Conservation (phyloP, 164 flowering plant genomes). For the Liriodendron chinense region DNA sequence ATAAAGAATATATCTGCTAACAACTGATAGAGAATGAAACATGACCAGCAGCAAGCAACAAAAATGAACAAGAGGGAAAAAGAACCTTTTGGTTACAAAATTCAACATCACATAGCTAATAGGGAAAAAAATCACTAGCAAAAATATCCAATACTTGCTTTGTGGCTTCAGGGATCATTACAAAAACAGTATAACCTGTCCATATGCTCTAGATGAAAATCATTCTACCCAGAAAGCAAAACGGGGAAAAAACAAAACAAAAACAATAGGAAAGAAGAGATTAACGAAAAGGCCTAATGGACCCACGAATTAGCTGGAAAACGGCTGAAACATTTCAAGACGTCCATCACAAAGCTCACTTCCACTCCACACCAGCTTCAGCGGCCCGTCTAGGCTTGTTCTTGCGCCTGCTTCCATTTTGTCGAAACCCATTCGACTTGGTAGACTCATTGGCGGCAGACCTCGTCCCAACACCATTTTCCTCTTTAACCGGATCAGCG, state of each 20-base stretch:
- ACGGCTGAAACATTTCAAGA: background rate
- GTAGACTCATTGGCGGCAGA: slow-evolving; percentile 34
- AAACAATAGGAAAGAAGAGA: slow-evolving; percentile 7
- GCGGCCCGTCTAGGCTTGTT: slow-evolving; percentile 84
- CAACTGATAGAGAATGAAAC: background rate
- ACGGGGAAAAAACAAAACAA: background rate
- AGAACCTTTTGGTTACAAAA: slow-evolving; percentile 4
- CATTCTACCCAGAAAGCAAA: slow-evolving; percentile 13
- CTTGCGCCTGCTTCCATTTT: slow-evolving; percentile 66
- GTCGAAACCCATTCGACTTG: slow-evolving; percentile 60
- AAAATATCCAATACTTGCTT: slow-evolving; percentile 14
- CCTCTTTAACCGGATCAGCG: slow-evolving; percentile 41
- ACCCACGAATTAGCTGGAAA: background rate
- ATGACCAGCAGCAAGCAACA: background rate
- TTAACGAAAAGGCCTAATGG: background rate
- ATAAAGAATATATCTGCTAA: background rate
- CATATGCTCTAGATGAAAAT: slow-evolving; percentile 22
- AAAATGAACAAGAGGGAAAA: background rate
- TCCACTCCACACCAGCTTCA: slow-evolving; percentile 78
- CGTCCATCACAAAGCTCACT: slow-evolving; percentile 23
- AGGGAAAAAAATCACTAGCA: slow-evolving; percentile 6
- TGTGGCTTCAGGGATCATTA: slow-evolving; percentile 24
- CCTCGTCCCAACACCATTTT: slow-evolving; percentile 40
- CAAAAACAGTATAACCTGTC: slow-evolving; percentile 22
- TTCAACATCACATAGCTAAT: slow-evolving; percentile 7